Conservation (phyloP, 441 rosid genomes). For the Breynia disticha region DNA sequence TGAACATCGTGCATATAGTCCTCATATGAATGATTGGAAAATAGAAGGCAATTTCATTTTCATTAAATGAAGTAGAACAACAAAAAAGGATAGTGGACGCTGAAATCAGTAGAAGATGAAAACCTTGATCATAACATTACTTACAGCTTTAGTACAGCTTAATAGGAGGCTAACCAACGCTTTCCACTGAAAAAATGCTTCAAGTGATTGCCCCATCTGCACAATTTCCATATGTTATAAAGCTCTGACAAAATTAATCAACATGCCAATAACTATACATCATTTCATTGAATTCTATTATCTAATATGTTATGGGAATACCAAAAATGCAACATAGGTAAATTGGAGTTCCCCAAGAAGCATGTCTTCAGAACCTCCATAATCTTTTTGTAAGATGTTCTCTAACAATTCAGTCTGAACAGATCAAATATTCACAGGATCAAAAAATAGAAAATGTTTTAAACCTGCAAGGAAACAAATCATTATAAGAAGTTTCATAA, state of each 20-base stretch:
- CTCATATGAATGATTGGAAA: no score
- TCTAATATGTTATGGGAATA: constrained; percentile 18
- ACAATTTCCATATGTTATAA: constrained; percentile 13
- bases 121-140: constrained; percentile 15
- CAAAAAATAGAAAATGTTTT: constrained; percentile 7
- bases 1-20: no score
- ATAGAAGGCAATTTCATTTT: no score
- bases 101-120: not conserved
- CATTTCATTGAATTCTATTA: no score
- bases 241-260: constrained; percentile 7
- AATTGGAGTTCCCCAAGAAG: constrained; percentile 90
- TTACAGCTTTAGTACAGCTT: constrained; percentile 79
- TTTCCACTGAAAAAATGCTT: constrained; percentile 87
- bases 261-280: constrained; percentile 3
- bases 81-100: no score
- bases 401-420: constrained; percentile 62
- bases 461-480: constrained; percentile 2
- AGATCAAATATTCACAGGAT: constrained; percentile 12
- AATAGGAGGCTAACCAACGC: constrained; percentile 75
- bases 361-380: constrained; percentile 59
- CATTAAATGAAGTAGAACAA: no score
- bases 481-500: constrained; percentile 6
- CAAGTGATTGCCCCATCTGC: constrained; percentile 97
- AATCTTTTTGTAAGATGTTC: constrained; percentile 41
- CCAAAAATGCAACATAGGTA: constrained; percentile 81